These are phyloP conservation scores for Monilinia fructigena DNA, from an alignment of 2,329 filamentous ascomycete species.

Conservation along the genomic window DNA sequence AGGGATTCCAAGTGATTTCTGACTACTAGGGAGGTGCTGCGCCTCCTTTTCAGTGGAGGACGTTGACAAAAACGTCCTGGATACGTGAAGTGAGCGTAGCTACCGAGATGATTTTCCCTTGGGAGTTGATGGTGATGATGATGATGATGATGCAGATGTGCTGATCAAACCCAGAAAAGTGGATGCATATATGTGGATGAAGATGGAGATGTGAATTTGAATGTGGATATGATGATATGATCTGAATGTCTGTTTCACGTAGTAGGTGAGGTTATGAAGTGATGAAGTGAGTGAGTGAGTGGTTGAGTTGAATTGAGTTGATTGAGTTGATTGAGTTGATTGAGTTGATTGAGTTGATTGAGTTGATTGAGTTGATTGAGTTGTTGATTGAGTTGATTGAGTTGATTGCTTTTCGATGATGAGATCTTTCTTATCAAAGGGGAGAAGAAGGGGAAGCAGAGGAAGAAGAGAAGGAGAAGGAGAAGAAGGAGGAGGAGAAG, in stretches of 20 bases:
- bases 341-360: not conserved
- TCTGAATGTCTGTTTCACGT: not conserved
- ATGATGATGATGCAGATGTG: not conserved
- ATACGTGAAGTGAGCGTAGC: not conserved
- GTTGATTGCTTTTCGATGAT: not conserved
- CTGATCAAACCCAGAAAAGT: not conserved
- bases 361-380: not conserved
- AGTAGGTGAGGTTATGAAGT: no score
- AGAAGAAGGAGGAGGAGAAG: not conserved
- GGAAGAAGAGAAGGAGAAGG: not conserved
- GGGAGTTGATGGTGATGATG: not conserved
- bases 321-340: not conserved
- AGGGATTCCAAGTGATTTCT: not conserved
- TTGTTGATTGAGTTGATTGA: not conserved
- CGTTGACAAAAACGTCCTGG: not conserved
- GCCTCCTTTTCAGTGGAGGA: slow-evolving; percentile 20
- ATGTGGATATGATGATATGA: not conserved
- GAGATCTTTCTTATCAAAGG: not conserved
- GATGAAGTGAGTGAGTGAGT: not conserved
- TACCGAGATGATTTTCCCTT: slow-evolving; percentile 4
- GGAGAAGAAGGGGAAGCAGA: no score
- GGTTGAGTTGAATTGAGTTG: not conserved
- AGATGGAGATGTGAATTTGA: not conserved
- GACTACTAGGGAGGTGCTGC: slow-evolving; percentile 1
- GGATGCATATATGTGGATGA: not conserved